phyloP scores from a whole-genome alignment of 352 stramenopile species.

The Pythium aphanidermatum region DNA sequence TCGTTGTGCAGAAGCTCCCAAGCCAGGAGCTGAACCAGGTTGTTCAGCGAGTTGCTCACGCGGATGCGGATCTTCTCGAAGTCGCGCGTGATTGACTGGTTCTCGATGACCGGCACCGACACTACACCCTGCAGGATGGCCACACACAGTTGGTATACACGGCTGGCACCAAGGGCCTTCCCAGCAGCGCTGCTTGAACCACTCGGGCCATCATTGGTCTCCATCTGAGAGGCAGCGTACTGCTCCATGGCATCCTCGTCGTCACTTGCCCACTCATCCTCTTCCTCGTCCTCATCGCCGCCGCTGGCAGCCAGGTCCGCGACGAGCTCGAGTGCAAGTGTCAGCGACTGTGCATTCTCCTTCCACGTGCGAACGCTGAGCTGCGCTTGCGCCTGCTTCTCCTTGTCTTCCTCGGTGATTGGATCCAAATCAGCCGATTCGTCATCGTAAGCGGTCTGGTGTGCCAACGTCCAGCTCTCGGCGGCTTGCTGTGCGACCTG shows the following conservation, averaged over 20 bases:
- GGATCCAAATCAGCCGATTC: constrained; percentile 55
- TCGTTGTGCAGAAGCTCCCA: constrained; percentile 49
- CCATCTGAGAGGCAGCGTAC: constrained; percentile 63
- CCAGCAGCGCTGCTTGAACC: constrained; percentile 18
- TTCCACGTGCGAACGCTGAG: constrained; percentile 65
- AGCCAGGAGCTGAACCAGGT: constrained; percentile 58
- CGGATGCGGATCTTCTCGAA: constrained; percentile 82
- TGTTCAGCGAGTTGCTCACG: constrained; percentile 77
- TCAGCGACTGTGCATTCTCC: constrained; percentile 77
- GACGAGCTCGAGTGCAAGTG: constrained; percentile 68
- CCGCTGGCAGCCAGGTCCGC: constrained; percentile 63
- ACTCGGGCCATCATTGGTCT: constrained; percentile 18
- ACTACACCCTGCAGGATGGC: constrained; percentile 74
- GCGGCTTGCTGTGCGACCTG: constrained; percentile 66
- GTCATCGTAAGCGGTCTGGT: constrained; percentile 56
- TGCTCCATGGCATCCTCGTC: constrained; percentile 87
- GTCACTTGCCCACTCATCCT: constrained; percentile 83
- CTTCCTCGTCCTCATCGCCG: constrained; percentile 54
- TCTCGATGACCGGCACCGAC: constrained; percentile 49
- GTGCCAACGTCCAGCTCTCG: constrained; percentile 49
- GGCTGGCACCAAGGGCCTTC: constrained; percentile 36
- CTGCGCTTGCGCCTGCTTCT: constrained; percentile 59
- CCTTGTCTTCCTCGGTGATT: constrained; percentile 48
- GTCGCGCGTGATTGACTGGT: constrained; percentile 44
- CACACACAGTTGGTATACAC: constrained; percentile 48